Conservation (phyloP, 1,284 basidiomycete genomes). For the Ceratobasidium papillatum region DNA sequence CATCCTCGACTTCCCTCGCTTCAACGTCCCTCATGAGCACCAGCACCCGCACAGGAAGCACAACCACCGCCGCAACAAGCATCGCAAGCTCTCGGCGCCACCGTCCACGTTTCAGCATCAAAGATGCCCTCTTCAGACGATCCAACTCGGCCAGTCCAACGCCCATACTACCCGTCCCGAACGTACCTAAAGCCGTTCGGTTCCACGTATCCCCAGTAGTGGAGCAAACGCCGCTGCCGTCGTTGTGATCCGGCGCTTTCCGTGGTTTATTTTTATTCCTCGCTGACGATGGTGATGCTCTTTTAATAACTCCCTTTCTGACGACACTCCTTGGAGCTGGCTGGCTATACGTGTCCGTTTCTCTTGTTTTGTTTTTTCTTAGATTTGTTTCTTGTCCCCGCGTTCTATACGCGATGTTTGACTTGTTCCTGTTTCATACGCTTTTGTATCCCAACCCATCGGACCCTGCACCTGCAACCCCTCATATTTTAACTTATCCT, state of each 20-base stretch:
- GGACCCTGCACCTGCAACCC: slow-evolving; percentile 1
- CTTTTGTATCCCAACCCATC: neutral
- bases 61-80: slow-evolving; percentile 25
- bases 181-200: slow-evolving; percentile 9
- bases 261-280: slow-evolving; percentile 11
- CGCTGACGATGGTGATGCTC: neutral
- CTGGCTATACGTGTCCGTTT: neutral
- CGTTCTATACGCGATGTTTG: no score
- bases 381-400: neutral
- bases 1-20: slow-evolving; percentile 23
- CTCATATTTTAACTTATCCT: slow-evolving; percentile 11
- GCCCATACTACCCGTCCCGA: neutral
- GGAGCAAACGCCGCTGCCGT: slow-evolving; percentile 8
- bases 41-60: slow-evolving; percentile 18
- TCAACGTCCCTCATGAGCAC: slow-evolving; percentile 32
- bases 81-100: slow-evolving; percentile 10
- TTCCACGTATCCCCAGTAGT: slow-evolving; percentile 24
- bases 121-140: slow-evolving; percentile 17
- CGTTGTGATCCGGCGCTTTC: slow-evolving; percentile 12
- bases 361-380: neutral
- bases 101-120: slow-evolving; percentile 20
- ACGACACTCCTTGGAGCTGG: no score
- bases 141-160: neutral
- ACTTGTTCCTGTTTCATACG: slow-evolving; percentile 10
- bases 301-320: no score